Evolutionary conservation across 2,329 filamentous ascomycete genomes (phyloP).

Genomic region (Penicillium capsulatum): DNA sequence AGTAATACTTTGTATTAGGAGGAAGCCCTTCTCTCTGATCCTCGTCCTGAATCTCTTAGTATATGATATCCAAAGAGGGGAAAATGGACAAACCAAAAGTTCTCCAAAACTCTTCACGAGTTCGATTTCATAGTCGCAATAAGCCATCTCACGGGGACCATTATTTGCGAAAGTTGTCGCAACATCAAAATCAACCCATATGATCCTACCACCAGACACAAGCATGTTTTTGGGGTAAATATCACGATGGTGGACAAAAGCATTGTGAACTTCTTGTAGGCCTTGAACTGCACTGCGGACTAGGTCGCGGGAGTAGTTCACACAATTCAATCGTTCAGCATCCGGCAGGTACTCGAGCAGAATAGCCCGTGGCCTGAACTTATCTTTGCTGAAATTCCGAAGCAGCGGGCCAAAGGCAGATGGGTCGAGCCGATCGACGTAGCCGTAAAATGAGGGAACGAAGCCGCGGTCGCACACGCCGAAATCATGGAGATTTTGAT

Average conservation of each 20-base stretch:
- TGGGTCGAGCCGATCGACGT: constrained; percentile 21
- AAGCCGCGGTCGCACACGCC: constrained; percentile 19
- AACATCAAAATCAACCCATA: constrained; percentile 27
- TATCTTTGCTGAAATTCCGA: constrained; percentile 18
- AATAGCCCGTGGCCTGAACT: constrained; percentile 19
- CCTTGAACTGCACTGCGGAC: constrained; percentile 18
- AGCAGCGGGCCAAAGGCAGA: constrained; percentile 16
- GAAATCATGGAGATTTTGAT: constrained; percentile 14
- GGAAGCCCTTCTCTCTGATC: constrained; percentile 7
- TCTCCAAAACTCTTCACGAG: constrained; percentile 11
- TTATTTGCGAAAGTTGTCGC: constrained; percentile 16
- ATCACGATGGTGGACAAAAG: constrained; percentile 22
- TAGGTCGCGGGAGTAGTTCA: constrained; percentile 18
- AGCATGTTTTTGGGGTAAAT: constrained; percentile 27
- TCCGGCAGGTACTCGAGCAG: constrained; percentile 27
- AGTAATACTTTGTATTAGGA: constrained; percentile 12
- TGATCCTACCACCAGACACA: constrained; percentile 14
- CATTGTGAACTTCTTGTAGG: constrained; percentile 20
- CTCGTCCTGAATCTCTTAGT: constrained; percentile 1
- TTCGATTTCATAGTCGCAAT: constrained; percentile 9
- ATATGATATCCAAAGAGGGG: constrained; percentile 4
- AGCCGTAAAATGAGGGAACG: constrained; percentile 22
- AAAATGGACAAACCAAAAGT: constrained; percentile 7
- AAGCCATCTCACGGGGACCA: constrained; percentile 3
- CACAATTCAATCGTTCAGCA: constrained; percentile 18